A percentile compares a stretch with the other conserved stretches of the same genome.
phyloP scores from a whole-genome alignment of 441 rosid species.

The Populus trichocarpa region DNA sequence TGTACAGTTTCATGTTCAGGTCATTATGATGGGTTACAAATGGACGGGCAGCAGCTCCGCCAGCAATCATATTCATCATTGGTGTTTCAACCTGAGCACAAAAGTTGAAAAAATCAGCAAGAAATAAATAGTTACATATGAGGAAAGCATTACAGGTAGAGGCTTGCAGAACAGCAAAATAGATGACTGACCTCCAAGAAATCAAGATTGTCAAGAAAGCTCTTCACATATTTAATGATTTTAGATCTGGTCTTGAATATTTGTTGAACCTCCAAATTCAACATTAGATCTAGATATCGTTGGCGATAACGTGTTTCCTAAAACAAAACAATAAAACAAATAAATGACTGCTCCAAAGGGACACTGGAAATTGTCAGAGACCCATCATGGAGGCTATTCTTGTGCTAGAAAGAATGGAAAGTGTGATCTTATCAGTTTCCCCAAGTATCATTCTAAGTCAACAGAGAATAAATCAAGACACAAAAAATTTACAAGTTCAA shows the following conservation, averaged over 20 bases:
- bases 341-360: not conserved
- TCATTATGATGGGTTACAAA: slow-evolving; percentile 93
- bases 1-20: slow-evolving; percentile 61
- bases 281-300: slow-evolving; percentile 78
- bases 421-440: not conserved
- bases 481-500: too few relatives aligned
- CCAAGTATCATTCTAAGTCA: not conserved
- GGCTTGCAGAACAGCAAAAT: not conserved
- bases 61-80: slow-evolving; percentile 87
- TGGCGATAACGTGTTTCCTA: slow-evolving; percentile 90
- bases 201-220: slow-evolving; percentile 59
- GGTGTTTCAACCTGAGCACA: slow-evolving; percentile 75
- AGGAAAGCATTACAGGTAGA: not conserved
- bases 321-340: slow-evolving; percentile 2
- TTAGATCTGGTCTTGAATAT: slow-evolving; percentile 63
- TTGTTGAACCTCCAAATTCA: slow-evolving; percentile 66
- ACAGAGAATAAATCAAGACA: not conserved
- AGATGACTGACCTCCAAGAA: slow-evolving; percentile 60
- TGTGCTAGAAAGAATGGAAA: not conserved
- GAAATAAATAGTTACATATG: not conserved
- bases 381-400: not conserved
- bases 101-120: not conserved
- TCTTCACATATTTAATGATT: slow-evolving; percentile 46
- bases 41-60: slow-evolving; percentile 94
- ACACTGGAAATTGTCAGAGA: not conserved